Conservation (phyloP, 177 flowering plant genomes). For the Vitis hybrid region DNA sequence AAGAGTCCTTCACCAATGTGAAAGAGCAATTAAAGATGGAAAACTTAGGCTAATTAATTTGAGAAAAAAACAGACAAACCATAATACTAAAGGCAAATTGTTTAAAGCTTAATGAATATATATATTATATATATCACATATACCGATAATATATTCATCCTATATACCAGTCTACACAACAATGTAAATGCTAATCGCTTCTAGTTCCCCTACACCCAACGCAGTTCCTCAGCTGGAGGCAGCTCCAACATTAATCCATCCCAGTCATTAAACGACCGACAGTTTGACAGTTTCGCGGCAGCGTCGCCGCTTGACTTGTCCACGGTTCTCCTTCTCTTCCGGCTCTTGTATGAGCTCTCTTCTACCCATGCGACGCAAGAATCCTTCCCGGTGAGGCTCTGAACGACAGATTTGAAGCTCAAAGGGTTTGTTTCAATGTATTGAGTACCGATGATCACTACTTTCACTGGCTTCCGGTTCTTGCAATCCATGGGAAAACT, state of each 20-base stretch:
- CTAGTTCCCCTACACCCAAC: neutral
- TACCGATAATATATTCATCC: too few species aligned
- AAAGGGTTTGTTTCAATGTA: slow-evolving; percentile 44
- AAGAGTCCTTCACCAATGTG: too few species aligned
- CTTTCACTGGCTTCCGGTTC: slow-evolving; percentile 24
- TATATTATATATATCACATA: too few species aligned
- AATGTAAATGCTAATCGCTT: neutral
- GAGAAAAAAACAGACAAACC: too few species aligned
- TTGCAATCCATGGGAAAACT: neutral
- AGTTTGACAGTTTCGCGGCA: neutral
- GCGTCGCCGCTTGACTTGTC: neutral
- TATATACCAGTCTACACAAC: neutral
- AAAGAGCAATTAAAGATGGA: too few species aligned
- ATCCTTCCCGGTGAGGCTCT: slow-evolving; percentile 66
- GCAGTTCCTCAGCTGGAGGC: slow-evolving; percentile 38
- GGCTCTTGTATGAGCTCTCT: neutral
- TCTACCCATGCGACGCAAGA: slow-evolving; percentile 13
- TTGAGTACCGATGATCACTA: slow-evolving; percentile 46
- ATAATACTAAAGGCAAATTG: too few species aligned
- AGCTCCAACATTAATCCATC: slow-evolving; percentile 33
- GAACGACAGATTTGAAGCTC: slow-evolving; percentile 71
- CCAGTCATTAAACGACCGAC: slow-evolving; percentile 25
- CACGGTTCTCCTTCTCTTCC: neutral
- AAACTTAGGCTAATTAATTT: too few species aligned
- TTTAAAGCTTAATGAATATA: too few species aligned